Percentiles rank a stretch among this genome's conserved stretches.
Conservation (phyloP, 805 yeast genomes). For the Clavispora phyllophila region DNA sequence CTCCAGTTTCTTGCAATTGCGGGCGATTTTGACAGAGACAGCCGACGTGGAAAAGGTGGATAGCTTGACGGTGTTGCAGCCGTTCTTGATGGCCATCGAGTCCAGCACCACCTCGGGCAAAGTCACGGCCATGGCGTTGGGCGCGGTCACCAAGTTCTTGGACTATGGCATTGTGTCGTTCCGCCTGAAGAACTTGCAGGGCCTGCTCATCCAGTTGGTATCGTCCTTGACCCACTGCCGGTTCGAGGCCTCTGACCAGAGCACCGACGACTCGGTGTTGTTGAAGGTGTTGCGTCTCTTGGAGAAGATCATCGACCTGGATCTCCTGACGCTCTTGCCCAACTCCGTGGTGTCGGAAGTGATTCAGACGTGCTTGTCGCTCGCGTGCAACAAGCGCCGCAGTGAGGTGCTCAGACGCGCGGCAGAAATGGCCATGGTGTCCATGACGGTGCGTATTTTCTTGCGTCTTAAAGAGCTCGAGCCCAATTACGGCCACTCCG, state of each 20-base stretch:
- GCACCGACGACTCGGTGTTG: constrained; percentile 86
- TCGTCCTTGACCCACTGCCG: constrained; percentile 86
- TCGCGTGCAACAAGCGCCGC: constrained; percentile 89
- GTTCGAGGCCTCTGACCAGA: constrained; percentile 91
- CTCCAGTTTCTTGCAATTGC: constrained; percentile 72
- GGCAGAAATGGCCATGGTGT: constrained; percentile 76
- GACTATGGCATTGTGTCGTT: constrained; percentile 60
- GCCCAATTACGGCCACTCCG: constrained; percentile 31
- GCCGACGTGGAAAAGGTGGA: constrained; percentile 53
- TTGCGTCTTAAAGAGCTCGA: constrained; percentile 52
- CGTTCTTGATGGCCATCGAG: constrained; percentile 78
- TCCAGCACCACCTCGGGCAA: constrained; percentile 82
- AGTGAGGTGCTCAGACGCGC: constrained; percentile 84
- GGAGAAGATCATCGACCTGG: constrained; percentile 60
- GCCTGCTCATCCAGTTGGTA: constrained; percentile 59
- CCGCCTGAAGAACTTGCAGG: constrained; percentile 49
- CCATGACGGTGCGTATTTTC: constrained; percentile 67
- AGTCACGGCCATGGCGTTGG: constrained; percentile 77
- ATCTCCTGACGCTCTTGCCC: constrained; percentile 59
- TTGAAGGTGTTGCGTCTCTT: constrained; percentile 75
- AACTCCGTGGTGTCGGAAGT: constrained; percentile 85
- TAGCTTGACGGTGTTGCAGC: constrained; percentile 71
- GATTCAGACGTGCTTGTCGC: constrained; percentile 81
- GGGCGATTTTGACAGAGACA: constrained; percentile 62
- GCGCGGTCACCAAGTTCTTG: constrained; percentile 69